phyloP scores from a whole-genome alignment of 108 stramenopile species.

The Pseudonitzschia delicatissima region DNA sequence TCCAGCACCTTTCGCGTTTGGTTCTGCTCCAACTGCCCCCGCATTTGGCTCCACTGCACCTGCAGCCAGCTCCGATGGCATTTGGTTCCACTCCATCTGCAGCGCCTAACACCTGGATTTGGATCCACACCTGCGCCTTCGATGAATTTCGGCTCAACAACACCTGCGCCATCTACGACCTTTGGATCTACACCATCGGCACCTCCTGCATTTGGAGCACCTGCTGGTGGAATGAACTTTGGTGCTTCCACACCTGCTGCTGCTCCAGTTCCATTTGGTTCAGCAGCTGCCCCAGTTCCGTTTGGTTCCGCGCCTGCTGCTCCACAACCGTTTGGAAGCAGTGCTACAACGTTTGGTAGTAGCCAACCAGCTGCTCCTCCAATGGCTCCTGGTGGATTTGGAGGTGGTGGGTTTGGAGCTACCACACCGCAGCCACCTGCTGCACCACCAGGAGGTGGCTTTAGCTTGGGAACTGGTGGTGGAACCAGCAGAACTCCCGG shows the following conservation, averaged over 20 bases:
- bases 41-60: constrained; percentile 9
- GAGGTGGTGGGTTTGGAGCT: constrained; percentile 22
- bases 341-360: constrained; percentile 7
- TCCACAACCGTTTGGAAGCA: constrained; percentile 11
- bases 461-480: constrained; percentile 33
- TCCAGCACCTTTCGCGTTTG: neutral
- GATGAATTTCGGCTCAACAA: constrained; percentile 12
- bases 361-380: neutral
- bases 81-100: constrained; percentile 29
- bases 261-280: neutral
- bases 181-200: constrained; percentile 15
- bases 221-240: neutral
- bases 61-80: neutral
- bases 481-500: no score
- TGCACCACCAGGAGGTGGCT: constrained; percentile 3
- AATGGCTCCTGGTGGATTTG: constrained; percentile 13
- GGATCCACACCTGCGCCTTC: constrained; percentile 20
- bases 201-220: neutral
- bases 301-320: constrained; percentile 25
- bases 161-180: constrained; percentile 7
- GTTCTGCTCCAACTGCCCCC: neutral
- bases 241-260: constrained; percentile 18
- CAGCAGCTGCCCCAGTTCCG: constrained; percentile 5
- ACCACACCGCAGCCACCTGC: constrained; percentile 7
- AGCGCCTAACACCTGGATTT: constrained; percentile 10